phyloP scores from a whole-genome alignment of 164 flowering plant genomes.

The Magnolia officinalis region DNA sequence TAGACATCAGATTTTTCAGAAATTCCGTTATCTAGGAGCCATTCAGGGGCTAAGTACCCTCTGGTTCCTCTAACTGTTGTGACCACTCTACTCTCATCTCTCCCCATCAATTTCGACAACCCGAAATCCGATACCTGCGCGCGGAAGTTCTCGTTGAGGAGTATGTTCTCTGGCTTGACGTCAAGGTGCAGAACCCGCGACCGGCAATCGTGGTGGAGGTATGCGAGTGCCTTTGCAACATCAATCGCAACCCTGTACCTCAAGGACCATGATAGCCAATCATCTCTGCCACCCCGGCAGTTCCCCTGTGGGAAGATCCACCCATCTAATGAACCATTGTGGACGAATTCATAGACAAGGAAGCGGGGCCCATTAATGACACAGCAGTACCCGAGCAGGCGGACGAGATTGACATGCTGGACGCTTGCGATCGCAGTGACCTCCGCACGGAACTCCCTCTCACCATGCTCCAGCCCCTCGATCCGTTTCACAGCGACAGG shows the following conservation, averaged over 20 bases:
- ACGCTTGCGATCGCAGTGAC: conserved; percentile 79
- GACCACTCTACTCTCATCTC: conserved; percentile 64
- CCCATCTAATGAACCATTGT: conserved; percentile 64
- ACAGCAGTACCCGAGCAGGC: conserved; percentile 62
- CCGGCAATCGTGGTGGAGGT: conserved; percentile 84
- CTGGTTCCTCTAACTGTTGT: conserved; percentile 72
- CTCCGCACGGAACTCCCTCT: conserved; percentile 73
- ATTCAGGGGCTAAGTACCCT: conserved; percentile 92
- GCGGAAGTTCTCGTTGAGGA: conserved; percentile 60
- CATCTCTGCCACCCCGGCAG: conserved; percentile 18
- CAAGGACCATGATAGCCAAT: conserved; percentile 65
- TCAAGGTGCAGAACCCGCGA: conserved; percentile 75
- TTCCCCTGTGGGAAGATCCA: conserved; percentile 66
- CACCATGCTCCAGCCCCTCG: conserved; percentile 56
- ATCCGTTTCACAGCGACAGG: conserved; percentile 77
- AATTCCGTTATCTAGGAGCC: conserved; percentile 70
- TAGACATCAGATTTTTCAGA: conserved; percentile 80
- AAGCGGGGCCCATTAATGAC: conserved; percentile 42
- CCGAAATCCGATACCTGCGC: conserved; percentile 83
- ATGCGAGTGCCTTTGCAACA: conserved; percentile 71
- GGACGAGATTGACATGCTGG: conserved; percentile 77
- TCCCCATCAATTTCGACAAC: conserved; percentile 73
- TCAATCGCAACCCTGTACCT: conserved; percentile 70
- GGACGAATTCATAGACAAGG: conserved; percentile 66
- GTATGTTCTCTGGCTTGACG: conserved; percentile 89